These are phyloP conservation scores for Proliferodiscus dingleyae DNA, from an alignment of 2,329 filamentous ascomycete genomes.

Conservation along the genomic window DNA sequence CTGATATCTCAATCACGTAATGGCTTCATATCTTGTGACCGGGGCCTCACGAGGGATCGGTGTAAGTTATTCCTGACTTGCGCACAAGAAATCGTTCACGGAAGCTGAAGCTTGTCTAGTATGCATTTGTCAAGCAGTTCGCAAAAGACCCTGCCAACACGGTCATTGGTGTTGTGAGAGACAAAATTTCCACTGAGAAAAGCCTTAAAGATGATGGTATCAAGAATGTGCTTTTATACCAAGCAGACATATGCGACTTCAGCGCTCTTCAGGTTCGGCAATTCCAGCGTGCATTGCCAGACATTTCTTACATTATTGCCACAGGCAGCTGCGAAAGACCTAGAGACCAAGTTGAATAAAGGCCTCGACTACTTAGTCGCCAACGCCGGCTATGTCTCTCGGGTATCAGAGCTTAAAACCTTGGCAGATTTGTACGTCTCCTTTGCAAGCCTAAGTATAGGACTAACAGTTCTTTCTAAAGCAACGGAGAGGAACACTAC, in stretches of 20 bases:
- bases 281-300: neutral
- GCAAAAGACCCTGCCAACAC: conserved; percentile 38
- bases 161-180: conserved; percentile 43
- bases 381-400: conserved; percentile 25
- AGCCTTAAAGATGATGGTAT: conserved; percentile 12
- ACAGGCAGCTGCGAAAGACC: neutral
- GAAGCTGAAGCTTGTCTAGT: neutral
- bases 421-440: conserved; percentile 11
- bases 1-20: neutral
- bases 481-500: neutral
- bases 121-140: conserved; percentile 26
- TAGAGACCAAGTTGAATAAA: conserved; percentile 6
- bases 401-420: conserved; percentile 13
- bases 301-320: neutral
- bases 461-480: neutral
- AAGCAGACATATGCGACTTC: neutral
- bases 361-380: conserved; percentile 23
- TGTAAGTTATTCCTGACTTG: neutral
- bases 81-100: neutral
- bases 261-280: neutral
- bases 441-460: conserved; percentile 28
- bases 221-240: neutral
- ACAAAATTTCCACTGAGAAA: conserved; percentile 34
- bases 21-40: conserved; percentile 6
- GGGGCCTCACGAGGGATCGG: conserved; percentile 4